Evolutionary conservation across 2,329 filamentous ascomycete species (phyloP).

Genomic region (Calonectria leucothoes): DNA sequence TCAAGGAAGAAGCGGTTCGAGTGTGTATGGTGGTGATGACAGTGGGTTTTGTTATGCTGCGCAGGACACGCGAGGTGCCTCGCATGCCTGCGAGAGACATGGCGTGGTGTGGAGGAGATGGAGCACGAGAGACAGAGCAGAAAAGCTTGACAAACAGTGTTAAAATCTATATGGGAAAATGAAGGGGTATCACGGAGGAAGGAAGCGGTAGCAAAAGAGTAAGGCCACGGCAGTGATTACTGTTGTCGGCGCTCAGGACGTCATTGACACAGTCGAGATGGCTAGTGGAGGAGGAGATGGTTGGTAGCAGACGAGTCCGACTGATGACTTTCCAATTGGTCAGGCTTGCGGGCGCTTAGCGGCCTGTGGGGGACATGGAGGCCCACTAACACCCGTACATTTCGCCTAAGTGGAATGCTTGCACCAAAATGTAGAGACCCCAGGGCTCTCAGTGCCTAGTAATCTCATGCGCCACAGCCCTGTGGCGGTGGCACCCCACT

Average conservation of each 20-base stretch:
- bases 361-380: background rate
- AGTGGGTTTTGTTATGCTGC: slow-evolving; percentile 51
- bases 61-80: slow-evolving; percentile 61
- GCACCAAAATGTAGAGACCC: background rate
- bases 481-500: slow-evolving; percentile 9
- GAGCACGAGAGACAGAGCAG: slow-evolving; percentile 9
- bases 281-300: slow-evolving; percentile 33
- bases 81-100: slow-evolving; percentile 63
- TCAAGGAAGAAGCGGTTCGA: slow-evolving; percentile 58
- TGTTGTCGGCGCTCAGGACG: slow-evolving; percentile 35
- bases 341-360: background rate
- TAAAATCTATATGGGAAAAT: slow-evolving; percentile 5
- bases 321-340: background rate
- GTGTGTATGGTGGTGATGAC: slow-evolving; percentile 33
- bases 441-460: background rate
- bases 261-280: slow-evolving; percentile 38
- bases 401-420: background rate
- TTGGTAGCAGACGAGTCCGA: slow-evolving; percentile 25
- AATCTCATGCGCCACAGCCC: slow-evolving; percentile 14
- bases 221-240: slow-evolving; percentile 25
- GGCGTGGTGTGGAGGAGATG: slow-evolving; percentile 31
- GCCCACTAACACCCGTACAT: background rate
- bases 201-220: slow-evolving; percentile 12
- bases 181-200: slow-evolving; percentile 14
- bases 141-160: background rate